Percentiles rank a stretch among this genome's conserved stretches.
phyloP scores from a whole-genome alignment of 495 filamentous ascomycete species.

The Chlorociboria aeruginascens region DNA sequence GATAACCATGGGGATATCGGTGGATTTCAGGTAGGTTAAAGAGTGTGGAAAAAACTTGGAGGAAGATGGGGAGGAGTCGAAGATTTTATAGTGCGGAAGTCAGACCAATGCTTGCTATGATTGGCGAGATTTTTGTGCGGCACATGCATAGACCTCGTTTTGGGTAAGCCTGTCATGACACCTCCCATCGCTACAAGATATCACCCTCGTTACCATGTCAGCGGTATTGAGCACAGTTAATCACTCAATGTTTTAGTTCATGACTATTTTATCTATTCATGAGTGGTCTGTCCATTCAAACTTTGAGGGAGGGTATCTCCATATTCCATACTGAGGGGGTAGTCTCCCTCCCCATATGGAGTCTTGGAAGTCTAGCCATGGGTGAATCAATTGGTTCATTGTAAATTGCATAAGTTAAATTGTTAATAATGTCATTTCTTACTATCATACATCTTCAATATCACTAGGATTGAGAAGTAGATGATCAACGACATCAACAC shows the following conservation, averaged over 20 bases:
- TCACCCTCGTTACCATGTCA: too few relatives aligned
- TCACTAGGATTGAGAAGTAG: too few relatives aligned
- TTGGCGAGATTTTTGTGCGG: neutral
- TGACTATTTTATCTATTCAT: neutral
- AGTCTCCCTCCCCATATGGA: neutral
- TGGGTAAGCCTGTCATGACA: conserved; percentile 10
- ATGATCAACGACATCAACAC: too few relatives aligned
- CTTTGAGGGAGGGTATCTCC: neutral
- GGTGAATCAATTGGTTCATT: too few relatives aligned
- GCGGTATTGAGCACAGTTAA: neutral
- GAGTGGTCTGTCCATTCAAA: neutral
- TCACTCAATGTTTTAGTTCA: neutral
- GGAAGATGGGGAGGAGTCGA: conserved; percentile 12
- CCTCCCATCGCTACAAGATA: neutral
- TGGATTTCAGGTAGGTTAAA: conserved; percentile 2
- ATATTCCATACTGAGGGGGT: neutral
- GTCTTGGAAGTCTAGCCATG: too few relatives aligned
- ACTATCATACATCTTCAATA: too few relatives aligned
- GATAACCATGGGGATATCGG: neutral
- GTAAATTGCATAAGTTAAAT: too few relatives aligned
- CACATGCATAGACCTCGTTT: conserved; percentile 5
- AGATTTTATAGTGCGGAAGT: conserved; percentile 13
- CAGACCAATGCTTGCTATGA: conserved; percentile 5
- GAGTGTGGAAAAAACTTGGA: conserved; percentile 18
- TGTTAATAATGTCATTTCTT: too few relatives aligned